Evolutionary conservation across 192 early-diverging fungal species (phyloP).

Genomic region (Funneliformis mosseae): DNA sequence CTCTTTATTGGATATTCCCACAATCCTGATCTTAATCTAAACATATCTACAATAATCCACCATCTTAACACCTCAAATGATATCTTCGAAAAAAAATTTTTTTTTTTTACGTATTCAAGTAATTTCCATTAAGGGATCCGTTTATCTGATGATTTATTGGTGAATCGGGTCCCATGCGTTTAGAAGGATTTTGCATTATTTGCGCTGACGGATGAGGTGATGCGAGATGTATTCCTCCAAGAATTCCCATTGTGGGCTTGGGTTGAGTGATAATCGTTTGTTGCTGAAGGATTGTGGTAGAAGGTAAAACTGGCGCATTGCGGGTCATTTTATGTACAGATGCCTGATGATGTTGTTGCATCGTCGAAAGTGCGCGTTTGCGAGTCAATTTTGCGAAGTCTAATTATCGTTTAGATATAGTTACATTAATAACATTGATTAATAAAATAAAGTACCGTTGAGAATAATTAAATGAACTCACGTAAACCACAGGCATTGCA

Average conservation of each 20-base stretch:
- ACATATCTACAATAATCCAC: background rate
- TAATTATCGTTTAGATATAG: background rate
- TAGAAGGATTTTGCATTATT: background rate
- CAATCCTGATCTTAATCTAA: background rate
- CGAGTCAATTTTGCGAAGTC: constrained; percentile 27
- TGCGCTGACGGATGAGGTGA: background rate
- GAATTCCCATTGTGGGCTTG: background rate
- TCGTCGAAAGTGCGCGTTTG: background rate
- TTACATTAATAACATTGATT: constrained; percentile 11
- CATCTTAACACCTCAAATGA: no score
- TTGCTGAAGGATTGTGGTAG: background rate
- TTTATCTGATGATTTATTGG: background rate
- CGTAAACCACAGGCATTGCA: constrained; percentile 96
- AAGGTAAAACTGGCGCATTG: background rate
- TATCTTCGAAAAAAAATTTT: no score
- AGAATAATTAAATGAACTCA: constrained; percentile 49
- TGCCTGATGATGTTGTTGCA: constrained; percentile 14
- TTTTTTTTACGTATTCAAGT: background rate
- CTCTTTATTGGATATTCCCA: background rate
- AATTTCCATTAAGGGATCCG: background rate
- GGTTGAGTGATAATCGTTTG: background rate
- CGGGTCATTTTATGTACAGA: background rate
- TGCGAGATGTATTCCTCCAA: background rate
- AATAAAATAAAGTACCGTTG: background rate
- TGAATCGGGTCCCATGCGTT: background rate